These are phyloP conservation scores for Backusella macrospora DNA, from an alignment of 192 early-diverging fungal species.

Conservation along the genomic window DNA sequence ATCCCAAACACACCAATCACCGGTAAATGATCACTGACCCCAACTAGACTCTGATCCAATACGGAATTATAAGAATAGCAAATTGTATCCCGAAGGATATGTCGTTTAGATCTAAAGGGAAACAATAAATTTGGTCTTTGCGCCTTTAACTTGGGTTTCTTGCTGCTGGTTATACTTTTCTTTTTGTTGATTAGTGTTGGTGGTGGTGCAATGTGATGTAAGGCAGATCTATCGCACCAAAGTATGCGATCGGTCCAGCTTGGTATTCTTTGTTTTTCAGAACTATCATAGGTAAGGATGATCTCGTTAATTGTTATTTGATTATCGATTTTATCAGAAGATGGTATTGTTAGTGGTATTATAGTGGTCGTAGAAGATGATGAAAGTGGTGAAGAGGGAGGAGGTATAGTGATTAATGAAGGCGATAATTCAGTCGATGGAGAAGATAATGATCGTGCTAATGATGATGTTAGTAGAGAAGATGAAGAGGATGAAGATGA, in stretches of 20 bases:
- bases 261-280: conserved; percentile 49
- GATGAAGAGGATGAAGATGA: not conserved
- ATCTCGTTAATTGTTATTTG: not conserved
- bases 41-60: conserved; percentile 37
- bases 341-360: not conserved
- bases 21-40: conserved; percentile 54
- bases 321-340: not conserved
- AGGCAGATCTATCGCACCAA: conserved; percentile 31
- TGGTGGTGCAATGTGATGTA: not conserved
- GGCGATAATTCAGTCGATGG: too few species aligned
- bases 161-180: not conserved
- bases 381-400: too few species aligned
- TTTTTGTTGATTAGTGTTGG: not conserved
- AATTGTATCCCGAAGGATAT: not conserved
- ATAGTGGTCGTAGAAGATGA: too few species aligned
- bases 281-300: conserved; percentile 42
- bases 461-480: not conserved
- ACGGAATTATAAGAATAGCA: conserved; percentile 32
- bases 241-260: conserved; percentile 57
- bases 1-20: conserved; percentile 55
- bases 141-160: not conserved
- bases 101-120: not conserved
- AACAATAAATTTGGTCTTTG: not conserved
- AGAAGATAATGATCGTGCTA: not conserved
- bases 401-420: too few species aligned